A percentile compares a stretch with the other conserved stretches of the same genome.
These are phyloP conservation scores for Nematodospora anomalae DNA, from an alignment of 1,139 yeast genomes.

Conservation along the genomic window DNA sequence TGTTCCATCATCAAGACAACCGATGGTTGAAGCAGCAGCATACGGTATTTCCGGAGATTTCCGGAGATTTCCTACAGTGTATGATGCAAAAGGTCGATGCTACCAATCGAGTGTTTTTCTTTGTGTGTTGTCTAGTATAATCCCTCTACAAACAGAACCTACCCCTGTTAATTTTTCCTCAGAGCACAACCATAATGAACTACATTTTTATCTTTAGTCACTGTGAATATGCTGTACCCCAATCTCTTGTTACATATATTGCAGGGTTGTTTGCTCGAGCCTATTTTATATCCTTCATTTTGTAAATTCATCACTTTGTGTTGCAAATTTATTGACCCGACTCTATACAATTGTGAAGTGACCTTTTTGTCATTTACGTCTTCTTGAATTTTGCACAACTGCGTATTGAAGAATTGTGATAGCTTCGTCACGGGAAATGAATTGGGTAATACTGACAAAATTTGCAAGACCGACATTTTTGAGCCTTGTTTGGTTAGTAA, in stretches of 20 bases:
- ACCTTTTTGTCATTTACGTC: slow-evolving; percentile 27
- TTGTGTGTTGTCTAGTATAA: too few relatives aligned
- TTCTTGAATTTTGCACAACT: slow-evolving; percentile 37
- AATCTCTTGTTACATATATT: slow-evolving; percentile 58
- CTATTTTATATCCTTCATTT: slow-evolving; percentile 35
- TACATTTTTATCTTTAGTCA: slow-evolving; percentile 49
- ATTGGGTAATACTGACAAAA: slow-evolving; percentile 53
- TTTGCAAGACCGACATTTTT: slow-evolving; percentile 51
- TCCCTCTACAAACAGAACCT: too few relatives aligned
- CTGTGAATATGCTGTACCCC: slow-evolving; percentile 63
- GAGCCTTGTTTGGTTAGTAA: slow-evolving; percentile 51
- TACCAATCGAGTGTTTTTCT: too few relatives aligned
- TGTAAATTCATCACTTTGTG: slow-evolving; percentile 38
- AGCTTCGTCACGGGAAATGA: slow-evolving; percentile 47
- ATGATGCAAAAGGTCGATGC: too few relatives aligned
- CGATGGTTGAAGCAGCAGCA: too few relatives aligned
- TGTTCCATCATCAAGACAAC: too few relatives aligned
- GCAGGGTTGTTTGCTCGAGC: slow-evolving; percentile 49
- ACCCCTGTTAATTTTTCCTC: slow-evolving; percentile 1
- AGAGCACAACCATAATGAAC: slow-evolving; percentile 69
- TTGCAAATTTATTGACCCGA: slow-evolving; percentile 35
- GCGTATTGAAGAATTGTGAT: slow-evolving; percentile 46
- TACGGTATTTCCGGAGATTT: too few relatives aligned
- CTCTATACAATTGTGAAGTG: slow-evolving; percentile 36
- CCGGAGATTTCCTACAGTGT: too few relatives aligned